These are phyloP conservation scores for Sordariomycetes sp. DNA, from an alignment of 2,329 filamentous ascomycete genomes.

Conservation along the genomic window DNA sequence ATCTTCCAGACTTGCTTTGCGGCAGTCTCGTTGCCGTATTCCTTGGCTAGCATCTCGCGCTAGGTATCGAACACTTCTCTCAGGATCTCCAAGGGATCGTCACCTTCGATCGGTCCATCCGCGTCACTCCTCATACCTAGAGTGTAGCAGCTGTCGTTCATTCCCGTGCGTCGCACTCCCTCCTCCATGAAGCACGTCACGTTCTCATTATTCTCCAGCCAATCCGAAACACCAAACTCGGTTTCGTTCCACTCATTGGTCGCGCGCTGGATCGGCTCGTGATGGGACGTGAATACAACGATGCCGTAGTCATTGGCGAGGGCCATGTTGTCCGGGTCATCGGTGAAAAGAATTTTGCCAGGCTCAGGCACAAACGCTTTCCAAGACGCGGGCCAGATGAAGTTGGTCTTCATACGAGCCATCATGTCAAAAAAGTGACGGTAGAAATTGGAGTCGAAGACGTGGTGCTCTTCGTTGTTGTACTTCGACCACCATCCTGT, in stretches of 20 bases:
- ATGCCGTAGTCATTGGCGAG: slow-evolving; percentile 55
- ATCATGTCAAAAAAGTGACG: slow-evolving; percentile 59
- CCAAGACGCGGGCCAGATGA: slow-evolving; percentile 66
- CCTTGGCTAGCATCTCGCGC: slow-evolving; percentile 3
- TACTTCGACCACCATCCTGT: slow-evolving; percentile 57
- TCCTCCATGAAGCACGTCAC: slow-evolving; percentile 45
- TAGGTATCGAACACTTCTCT: slow-evolving; percentile 5
- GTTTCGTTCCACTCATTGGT: slow-evolving; percentile 31
- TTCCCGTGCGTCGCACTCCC: slow-evolving; percentile 38
- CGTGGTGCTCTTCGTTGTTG: slow-evolving; percentile 31
- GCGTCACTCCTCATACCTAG: slow-evolving; percentile 45
- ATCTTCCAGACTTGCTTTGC: slow-evolving; percentile 44
- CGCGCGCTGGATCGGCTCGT: slow-evolving; percentile 51
- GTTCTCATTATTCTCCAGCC: slow-evolving; percentile 41
- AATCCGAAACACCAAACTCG: slow-evolving; percentile 42
- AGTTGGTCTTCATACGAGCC: slow-evolving; percentile 60
- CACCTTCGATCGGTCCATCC: slow-evolving; percentile 26
- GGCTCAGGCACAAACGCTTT: slow-evolving; percentile 26
- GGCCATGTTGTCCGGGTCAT: slow-evolving; percentile 57
- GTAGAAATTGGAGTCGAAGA: slow-evolving; percentile 48
- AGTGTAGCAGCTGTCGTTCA: slow-evolving; percentile 47
- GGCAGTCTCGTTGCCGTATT: slow-evolving; percentile 3
- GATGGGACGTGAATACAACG: slow-evolving; percentile 52
- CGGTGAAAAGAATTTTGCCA: slow-evolving; percentile 56
- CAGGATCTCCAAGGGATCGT: slow-evolving; percentile 2